Conservation (phyloP, 1,284 basidiomycete genomes). For the Quambalaria eucalypti region DNA sequence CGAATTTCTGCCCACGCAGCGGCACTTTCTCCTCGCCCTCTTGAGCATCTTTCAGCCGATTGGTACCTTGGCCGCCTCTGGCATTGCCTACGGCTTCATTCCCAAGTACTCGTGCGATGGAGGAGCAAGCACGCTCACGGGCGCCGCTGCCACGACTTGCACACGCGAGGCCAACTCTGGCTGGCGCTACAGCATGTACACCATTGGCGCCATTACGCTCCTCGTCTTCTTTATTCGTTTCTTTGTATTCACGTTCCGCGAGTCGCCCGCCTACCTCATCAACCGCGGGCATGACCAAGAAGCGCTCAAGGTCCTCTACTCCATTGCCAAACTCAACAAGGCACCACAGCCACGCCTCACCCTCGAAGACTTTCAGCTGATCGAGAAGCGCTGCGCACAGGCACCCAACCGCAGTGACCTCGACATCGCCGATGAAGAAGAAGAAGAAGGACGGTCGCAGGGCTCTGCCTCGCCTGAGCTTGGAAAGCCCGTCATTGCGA, state of each 20-base stretch:
- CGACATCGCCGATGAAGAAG: constrained; percentile 9
- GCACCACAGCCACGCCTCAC: constrained; percentile 45
- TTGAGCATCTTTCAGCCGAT: constrained; percentile 35
- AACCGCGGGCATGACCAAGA: constrained; percentile 27
- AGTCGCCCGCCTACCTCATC: constrained; percentile 40
- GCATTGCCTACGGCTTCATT: constrained; percentile 39
- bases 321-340: constrained; percentile 42
- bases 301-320: constrained; percentile 22
- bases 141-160: constrained; percentile 12
- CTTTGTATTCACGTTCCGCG: constrained; percentile 33
- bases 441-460: constrained; percentile 9
- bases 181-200: constrained; percentile 41
- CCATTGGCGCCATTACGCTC: constrained; percentile 38
- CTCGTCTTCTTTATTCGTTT: constrained; percentile 39
- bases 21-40: constrained; percentile 24
- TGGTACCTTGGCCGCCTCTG: constrained; percentile 30
- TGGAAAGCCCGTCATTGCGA: not conserved
- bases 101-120: constrained; percentile 26
- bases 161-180: constrained; percentile 30
- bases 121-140: not conserved
- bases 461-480: no score
- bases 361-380: constrained; percentile 46
- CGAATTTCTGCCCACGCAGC: constrained; percentile 30
- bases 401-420: constrained; percentile 6
- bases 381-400: constrained; percentile 30